Evolutionary conservation across 805 yeast genomes (phyloP).

Genomic region (Kockiozyma suomiensis): DNA sequence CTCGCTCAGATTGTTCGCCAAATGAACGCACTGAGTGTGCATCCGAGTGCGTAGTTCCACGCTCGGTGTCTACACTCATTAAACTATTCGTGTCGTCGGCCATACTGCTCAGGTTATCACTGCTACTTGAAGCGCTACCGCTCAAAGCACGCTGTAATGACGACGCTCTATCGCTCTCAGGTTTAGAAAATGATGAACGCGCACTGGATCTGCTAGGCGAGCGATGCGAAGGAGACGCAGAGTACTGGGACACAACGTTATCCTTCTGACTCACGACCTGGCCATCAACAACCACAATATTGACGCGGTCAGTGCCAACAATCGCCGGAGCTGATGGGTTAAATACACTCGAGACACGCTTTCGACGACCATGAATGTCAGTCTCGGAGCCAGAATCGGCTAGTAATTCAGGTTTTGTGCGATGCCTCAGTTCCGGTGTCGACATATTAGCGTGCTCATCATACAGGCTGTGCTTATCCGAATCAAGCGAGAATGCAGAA

Average conservation of each 20-base stretch:
- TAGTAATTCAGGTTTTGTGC: neutral
- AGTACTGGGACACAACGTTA: constrained; percentile 9
- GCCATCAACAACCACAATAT: constrained; percentile 31
- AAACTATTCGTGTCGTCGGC: constrained; percentile 12
- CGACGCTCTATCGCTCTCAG: neutral
- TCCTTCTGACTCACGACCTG: constrained; percentile 23
- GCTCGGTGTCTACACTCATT: constrained; percentile 19
- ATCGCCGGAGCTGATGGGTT: constrained; percentile 31
- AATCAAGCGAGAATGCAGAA: constrained; percentile 23
- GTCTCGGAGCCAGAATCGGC: neutral
- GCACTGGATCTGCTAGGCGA: constrained; percentile 28
- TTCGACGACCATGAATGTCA: constrained; percentile 14
- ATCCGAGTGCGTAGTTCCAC: constrained; percentile 1
- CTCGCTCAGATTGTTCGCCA: constrained; percentile 6
- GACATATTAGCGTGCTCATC: constrained; percentile 19
- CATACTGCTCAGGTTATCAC: neutral
- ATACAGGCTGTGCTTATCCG: constrained; percentile 21
- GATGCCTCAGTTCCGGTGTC: constrained; percentile 14
- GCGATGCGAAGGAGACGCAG: constrained; percentile 20
- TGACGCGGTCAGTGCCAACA: constrained; percentile 29
- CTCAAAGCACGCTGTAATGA: neutral
- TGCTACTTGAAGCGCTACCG: neutral
- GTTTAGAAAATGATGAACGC: constrained; percentile 17
- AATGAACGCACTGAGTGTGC: neutral
- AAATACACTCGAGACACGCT: constrained; percentile 16